Percentiles rank a stretch among this genome's conserved stretches.
Evolutionary conservation across 257 asterid species (phyloP).

Genomic region (Misopates orontium): DNA sequence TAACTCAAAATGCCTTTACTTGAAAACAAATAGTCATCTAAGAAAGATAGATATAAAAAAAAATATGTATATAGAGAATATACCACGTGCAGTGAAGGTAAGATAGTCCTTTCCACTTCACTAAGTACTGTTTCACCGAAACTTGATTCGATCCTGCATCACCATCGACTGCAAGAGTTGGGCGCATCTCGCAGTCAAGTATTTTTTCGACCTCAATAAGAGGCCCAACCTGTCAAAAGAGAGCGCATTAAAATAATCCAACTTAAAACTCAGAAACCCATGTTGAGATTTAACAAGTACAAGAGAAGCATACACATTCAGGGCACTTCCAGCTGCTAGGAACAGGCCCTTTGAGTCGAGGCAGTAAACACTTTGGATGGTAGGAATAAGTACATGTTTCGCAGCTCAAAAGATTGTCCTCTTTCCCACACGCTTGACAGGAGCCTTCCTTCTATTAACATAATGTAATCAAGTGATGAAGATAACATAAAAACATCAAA

Average conservation of each 20-base stretch:
- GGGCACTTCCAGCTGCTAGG: slow-evolving; percentile 64
- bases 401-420: slow-evolving; percentile 42
- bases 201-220: slow-evolving; percentile 59
- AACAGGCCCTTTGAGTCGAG: slow-evolving; percentile 47
- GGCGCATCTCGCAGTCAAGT: slow-evolving; percentile 64
- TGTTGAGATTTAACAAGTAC: background rate
- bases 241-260: slow-evolving; percentile 8
- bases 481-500: slow-evolving; percentile 7
- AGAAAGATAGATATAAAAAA: too few species aligned
- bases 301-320: slow-evolving; percentile 51
- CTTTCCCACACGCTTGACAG: slow-evolving; percentile 59
- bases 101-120: slow-evolving; percentile 66
- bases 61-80: too few species aligned
- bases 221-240: slow-evolving; percentile 50
- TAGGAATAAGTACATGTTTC: slow-evolving; percentile 59
- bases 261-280: background rate
- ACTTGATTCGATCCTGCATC: slow-evolving; percentile 58
- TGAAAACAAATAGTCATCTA: too few species aligned
- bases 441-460: slow-evolving; percentile 46
- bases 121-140: slow-evolving; percentile 58
- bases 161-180: slow-evolving; percentile 45
- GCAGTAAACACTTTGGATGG: slow-evolving; percentile 61
- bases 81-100: slow-evolving; percentile 70
- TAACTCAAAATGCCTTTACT: background rate
- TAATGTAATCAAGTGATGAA: background rate